Percentiles rank a stretch among this genome's conserved stretches.
These are phyloP conservation scores for Alternaria ventricosa DNA, from an alignment of 2,329 filamentous ascomycete genomes.

Conservation along the genomic window DNA sequence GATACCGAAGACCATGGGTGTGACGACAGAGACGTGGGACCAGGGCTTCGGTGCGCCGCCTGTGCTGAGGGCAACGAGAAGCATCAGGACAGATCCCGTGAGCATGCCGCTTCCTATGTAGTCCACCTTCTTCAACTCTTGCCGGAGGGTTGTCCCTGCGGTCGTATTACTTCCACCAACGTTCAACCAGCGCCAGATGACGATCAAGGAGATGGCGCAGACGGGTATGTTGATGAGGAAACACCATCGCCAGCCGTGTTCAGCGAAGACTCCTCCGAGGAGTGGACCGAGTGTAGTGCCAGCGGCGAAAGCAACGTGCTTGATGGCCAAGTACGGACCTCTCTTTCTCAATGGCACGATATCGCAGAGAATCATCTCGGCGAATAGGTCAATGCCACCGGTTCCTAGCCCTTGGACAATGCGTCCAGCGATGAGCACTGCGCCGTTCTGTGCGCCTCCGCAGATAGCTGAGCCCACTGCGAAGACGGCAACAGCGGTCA, in stretches of 20 bases:
- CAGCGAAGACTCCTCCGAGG: constrained; percentile 41
- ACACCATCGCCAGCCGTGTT: constrained; percentile 55
- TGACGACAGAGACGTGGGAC: constrained; percentile 49
- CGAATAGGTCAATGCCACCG: constrained; percentile 55
- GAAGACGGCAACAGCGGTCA: constrained; percentile 55
- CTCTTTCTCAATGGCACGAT: constrained; percentile 57
- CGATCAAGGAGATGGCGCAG: constrained; percentile 30
- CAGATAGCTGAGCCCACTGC: constrained; percentile 61
- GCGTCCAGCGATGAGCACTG: constrained; percentile 62
- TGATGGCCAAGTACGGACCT: constrained; percentile 49
- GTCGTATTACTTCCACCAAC: constrained; percentile 24
- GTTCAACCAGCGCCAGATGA: constrained; percentile 43
- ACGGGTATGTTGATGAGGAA: constrained; percentile 52
- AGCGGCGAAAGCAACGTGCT: constrained; percentile 31
- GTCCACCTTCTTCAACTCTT: constrained; percentile 46
- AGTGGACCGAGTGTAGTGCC: constrained; percentile 41
- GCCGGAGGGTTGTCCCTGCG: constrained; percentile 13
- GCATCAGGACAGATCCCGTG: constrained; percentile 47
- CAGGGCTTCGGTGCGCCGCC: constrained; percentile 55
- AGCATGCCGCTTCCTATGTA: constrained; percentile 54
- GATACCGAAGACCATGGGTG: constrained; percentile 54
- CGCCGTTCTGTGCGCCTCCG: constrained; percentile 54
- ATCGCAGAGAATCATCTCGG: constrained; percentile 59
- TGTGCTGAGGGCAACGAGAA: constrained; percentile 55
- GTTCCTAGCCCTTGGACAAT: constrained; percentile 62